Base-by-base conservation (phyloP, 1,139 yeast genomes). In the Blastobotrys aristatus region DNA sequence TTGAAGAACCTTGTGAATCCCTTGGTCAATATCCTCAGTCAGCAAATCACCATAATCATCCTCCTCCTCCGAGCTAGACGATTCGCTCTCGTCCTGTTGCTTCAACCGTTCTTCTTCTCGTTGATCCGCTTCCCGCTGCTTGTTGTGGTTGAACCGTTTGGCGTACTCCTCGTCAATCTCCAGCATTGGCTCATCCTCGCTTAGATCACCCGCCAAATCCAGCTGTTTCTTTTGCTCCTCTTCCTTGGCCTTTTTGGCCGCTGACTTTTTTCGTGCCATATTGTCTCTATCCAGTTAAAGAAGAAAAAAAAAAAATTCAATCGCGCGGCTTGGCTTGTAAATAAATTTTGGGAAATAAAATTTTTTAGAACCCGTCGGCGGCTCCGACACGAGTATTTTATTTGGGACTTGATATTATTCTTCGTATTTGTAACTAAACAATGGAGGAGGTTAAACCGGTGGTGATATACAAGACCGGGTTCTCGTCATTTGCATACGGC, bases 211-310 rank as follows among this genome's bases (percentile, higher is more conserved):
- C 8, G 27, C 8, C 8, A 34, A n/a, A 11, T 44, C 51, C 26
- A 54, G 37, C 13, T 47, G 49, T 16, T 46, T 30, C 17, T 40
- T 43, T 20, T 18, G 17, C 27, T 20, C 31, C 29, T 31, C 76
- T 59, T 81, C 87, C 62, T 71, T 75, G 32, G 92, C 94, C 65
- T 72, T 84, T 62, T 83, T 85, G 50, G 92, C 75, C 38, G 94
- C 92, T 22, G 95, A 84, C 76, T 87, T 87, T 82, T 87, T 87
- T 78, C 96, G 82, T 40, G 95, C 85, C 96, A 87, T 87, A 8
- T n/a, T 37, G 24, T 21, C n/a, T 24, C 6, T 31, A 5, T 31
- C 7, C n/a, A 31, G 7, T 31, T n/a, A 31, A 31, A 31, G 13
- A 31, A 31, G 13, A 31, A 31, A 31, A 31, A 14, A 33, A 33